phyloP scores from a whole-genome alignment of 441 rosid species.

The Bruguiera hainesii region DNA sequence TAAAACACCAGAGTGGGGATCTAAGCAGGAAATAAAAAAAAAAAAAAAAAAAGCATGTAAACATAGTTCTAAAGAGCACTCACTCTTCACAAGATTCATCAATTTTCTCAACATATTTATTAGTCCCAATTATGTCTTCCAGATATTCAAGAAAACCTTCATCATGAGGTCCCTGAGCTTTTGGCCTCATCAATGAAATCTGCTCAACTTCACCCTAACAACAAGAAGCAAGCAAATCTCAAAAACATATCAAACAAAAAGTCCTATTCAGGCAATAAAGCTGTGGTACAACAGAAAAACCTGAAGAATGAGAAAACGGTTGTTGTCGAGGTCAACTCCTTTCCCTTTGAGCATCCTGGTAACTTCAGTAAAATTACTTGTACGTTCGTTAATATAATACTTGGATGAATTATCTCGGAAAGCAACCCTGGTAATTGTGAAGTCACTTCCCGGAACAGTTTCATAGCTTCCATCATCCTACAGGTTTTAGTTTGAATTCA shows the following conservation, averaged over 20 bases:
- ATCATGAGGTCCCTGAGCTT: conserved; percentile 95
- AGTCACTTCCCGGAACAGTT: conserved; percentile 84
- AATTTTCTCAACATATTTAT: conserved; percentile 88
- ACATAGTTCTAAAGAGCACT: conserved; percentile 32
- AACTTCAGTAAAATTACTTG: conserved; percentile 93
- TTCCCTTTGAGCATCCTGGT: conserved; percentile 83
- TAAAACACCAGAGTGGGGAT: not conserved
- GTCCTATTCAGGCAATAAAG: not conserved
- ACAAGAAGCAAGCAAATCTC: conserved; percentile 19
- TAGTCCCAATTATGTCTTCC: conserved; percentile 93
- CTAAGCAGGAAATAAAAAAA: not conserved
- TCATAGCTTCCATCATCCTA: conserved; percentile 84
- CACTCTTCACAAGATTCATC: conserved; percentile 80
- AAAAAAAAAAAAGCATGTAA: conserved; percentile 14
- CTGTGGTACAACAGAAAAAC: conserved; percentile 26
- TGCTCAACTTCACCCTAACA: conserved; percentile 97
- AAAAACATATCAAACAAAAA: conserved; percentile 11
- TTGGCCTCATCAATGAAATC: conserved; percentile 96
- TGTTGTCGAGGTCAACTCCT: conserved; percentile 96
- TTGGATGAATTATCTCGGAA: conserved; percentile 96
- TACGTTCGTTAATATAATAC: conserved; percentile 74
- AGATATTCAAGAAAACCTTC: conserved; percentile 98
- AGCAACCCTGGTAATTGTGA: conserved; percentile 86
- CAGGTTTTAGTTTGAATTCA: conserved; percentile 12
- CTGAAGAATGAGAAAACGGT: conserved; percentile 96